phyloP scores from a whole-genome alignment of 192 early-diverging fungal genomes.

The Geranomyces michiganensis region DNA sequence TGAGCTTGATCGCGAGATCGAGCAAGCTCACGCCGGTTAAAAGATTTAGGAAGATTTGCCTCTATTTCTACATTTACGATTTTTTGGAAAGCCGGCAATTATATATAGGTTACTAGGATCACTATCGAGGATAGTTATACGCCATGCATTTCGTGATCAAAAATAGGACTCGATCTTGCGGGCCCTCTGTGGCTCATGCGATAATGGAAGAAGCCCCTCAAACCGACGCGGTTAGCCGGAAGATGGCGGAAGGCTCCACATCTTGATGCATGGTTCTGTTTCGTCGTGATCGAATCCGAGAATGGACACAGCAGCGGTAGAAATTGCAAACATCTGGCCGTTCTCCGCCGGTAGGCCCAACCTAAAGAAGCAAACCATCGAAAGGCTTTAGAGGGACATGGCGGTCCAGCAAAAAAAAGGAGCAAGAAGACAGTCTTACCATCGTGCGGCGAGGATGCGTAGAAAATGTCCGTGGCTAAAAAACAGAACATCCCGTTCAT shows the following conservation, averaged over 20 bases:
- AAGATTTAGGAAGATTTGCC: too few relatives aligned
- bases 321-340: background rate
- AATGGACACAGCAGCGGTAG: background rate
- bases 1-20: slow-evolving; percentile 44
- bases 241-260: background rate
- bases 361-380: background rate
- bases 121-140: too few relatives aligned
- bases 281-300: slow-evolving; percentile 2
- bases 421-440: background rate
- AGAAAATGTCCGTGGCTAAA: slow-evolving; percentile 10
- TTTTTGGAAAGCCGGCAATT: too few relatives aligned
- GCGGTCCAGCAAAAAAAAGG: background rate
- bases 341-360: background rate
- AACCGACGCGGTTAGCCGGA: too few relatives aligned
- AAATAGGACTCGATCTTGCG: too few relatives aligned
- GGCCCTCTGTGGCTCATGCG: too few relatives aligned
- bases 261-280: background rate
- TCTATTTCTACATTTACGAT: too few relatives aligned
- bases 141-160: too few relatives aligned
- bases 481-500: background rate
- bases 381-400: background rate
- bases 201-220: too few relatives aligned
- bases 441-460: background rate
- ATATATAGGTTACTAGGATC: too few relatives aligned
- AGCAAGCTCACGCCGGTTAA: background rate